Evolutionary conservation across 208 protist species (phyloP).

Genomic region (Crithidia bombi): DNA sequence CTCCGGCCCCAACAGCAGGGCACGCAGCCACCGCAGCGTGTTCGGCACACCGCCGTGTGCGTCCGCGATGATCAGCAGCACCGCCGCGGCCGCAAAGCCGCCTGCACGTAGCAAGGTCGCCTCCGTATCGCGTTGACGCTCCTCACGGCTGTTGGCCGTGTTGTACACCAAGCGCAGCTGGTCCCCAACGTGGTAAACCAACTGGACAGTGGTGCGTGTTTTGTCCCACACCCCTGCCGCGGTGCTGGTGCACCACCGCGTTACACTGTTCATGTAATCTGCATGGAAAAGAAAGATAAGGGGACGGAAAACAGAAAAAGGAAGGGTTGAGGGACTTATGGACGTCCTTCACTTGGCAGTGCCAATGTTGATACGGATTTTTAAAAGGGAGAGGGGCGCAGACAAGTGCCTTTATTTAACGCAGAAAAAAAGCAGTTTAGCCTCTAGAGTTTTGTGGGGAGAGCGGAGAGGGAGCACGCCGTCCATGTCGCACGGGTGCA

Average conservation of each 20-base stretch:
- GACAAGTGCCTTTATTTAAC: no score
- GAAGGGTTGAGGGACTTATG: background rate
- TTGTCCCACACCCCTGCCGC: constrained; percentile 42
- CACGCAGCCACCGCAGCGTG: constrained; percentile 31
- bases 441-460: no score
- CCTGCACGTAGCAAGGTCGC: constrained; percentile 46
- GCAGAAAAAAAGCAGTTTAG: background rate
- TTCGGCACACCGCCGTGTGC: constrained; percentile 46
- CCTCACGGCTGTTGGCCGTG: constrained; percentile 61
- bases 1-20: constrained; percentile 20
- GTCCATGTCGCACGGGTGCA: no score
- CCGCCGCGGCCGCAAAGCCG: constrained; percentile 41
- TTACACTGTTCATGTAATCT: constrained; percentile 24
- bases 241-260: constrained; percentile 31
- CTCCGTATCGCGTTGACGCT: constrained; percentile 47
- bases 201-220: constrained; percentile 41
- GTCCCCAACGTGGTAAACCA: constrained; percentile 75
- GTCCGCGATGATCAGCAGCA: constrained; percentile 54
- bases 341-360: no score
- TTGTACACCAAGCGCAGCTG: constrained; percentile 76
- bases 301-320: background rate
- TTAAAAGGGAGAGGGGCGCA: no score
- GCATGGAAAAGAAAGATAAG: background rate
- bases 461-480: no score
- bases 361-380: no score